Conservation (phyloP, 257 asterid species). For the Eucommia ulmoides region DNA sequence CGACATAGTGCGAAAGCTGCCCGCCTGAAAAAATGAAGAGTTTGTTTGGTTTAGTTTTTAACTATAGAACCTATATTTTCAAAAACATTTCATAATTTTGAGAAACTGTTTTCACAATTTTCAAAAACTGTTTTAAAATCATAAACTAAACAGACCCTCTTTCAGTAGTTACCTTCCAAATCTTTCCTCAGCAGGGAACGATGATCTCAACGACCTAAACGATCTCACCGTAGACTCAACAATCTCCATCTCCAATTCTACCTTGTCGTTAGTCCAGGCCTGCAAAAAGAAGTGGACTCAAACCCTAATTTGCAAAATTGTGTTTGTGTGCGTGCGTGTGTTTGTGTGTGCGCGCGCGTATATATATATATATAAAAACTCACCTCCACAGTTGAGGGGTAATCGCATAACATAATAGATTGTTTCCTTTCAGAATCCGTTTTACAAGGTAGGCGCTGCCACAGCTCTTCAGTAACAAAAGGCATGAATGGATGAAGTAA, state of each 20-base stretch:
- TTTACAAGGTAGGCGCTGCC: conserved; percentile 92
- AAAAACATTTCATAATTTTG: too few relatives aligned
- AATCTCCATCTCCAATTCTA: conserved; percentile 67
- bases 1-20: conserved; percentile 71
- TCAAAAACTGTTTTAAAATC: too few relatives aligned
- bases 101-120: too few relatives aligned
- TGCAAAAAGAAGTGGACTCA: too few relatives aligned
- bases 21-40: conserved; percentile 31
- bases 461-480: conserved; percentile 81
- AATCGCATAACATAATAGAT: conserved; percentile 74
- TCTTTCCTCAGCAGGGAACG: conserved; percentile 63
- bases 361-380: conserved; percentile 9
- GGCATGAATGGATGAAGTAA: conserved; percentile 98
- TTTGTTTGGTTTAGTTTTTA: too few relatives aligned
- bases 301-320: too few relatives aligned
- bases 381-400: conserved; percentile 70
- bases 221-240: conserved; percentile 56
- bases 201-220: conserved; percentile 63
- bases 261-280: conserved; percentile 64
- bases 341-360: too few relatives aligned
- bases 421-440: conserved; percentile 50
- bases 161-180: conserved; percentile 41
- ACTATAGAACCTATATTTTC: too few relatives aligned
- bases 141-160: too few relatives aligned
- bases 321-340: too few relatives aligned